Evolutionary conservation across 441 rosid species (phyloP).

Genomic region (Adansonia gregorii): DNA sequence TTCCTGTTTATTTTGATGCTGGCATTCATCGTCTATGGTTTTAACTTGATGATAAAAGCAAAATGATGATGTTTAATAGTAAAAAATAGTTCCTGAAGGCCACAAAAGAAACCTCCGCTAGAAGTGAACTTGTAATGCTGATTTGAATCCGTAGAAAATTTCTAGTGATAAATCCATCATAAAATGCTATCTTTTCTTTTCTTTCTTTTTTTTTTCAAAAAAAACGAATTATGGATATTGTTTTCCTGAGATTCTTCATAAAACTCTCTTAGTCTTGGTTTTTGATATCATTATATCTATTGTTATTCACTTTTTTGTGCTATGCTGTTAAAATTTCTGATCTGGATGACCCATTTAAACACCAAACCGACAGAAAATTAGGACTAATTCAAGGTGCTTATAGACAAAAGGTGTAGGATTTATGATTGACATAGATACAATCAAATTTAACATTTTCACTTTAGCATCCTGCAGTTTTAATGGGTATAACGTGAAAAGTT

Average conservation of each 20-base stretch:
- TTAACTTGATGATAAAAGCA: slow-evolving; percentile 3
- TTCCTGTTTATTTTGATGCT: not conserved
- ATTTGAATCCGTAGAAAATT: not conserved
- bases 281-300: not conserved
- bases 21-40: not conserved
- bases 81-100: slow-evolving; percentile 8
- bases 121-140: slow-evolving; percentile 6
- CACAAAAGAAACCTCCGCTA: not conserved
- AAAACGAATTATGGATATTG: not conserved
- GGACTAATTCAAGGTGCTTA: not conserved
- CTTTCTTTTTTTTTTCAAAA: too few relatives aligned
- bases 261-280: not conserved
- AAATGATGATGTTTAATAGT: not conserved
- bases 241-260: not conserved
- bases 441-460: not conserved
- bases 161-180: not conserved
- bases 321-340: not conserved
- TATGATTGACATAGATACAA: slow-evolving; percentile 1
- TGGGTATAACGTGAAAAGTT: not conserved
- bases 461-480: not conserved
- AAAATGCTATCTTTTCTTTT: not conserved
- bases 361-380: not conserved
- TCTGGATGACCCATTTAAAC: not conserved
- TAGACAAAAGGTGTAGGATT: not conserved
- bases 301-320: not conserved